phyloP scores from a whole-genome alignment of 371 early-diverging fungal species.

The Paraphysoderma sedebokerense region DNA sequence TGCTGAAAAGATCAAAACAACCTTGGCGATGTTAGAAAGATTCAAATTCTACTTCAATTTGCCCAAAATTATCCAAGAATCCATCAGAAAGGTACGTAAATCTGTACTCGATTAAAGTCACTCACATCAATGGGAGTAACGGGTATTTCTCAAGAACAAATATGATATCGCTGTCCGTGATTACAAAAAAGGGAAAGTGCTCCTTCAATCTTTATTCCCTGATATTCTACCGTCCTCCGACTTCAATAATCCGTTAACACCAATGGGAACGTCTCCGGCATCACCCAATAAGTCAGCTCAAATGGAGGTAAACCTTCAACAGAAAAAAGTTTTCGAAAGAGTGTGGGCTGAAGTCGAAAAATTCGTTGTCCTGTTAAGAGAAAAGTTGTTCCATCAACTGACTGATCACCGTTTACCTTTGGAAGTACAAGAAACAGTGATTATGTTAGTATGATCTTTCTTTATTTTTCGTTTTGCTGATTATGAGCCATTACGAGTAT shows the following conservation, averaged over 20 bases:
- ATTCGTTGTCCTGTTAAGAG: constrained; percentile 52
- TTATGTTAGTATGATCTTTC: constrained; percentile 36
- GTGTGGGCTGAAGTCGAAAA: constrained; percentile 85
- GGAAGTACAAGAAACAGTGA: constrained; percentile 78
- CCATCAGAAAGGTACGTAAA: constrained; percentile 42
- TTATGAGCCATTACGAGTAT: background rate
- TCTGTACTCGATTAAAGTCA: background rate
- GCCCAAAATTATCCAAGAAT: constrained; percentile 66
- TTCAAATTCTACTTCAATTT: constrained; percentile 90
- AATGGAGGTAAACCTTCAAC: too few species aligned
- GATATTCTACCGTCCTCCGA: background rate
- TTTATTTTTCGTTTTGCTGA: background rate
- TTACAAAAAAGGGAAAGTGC: constrained; percentile 69
- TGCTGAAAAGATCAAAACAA: constrained; percentile 76
- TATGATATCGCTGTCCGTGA: constrained; percentile 85
- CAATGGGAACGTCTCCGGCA: too few species aligned
- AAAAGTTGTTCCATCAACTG: constrained; percentile 51
- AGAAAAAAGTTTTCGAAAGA: constrained; percentile 73
- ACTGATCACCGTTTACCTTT: constrained; percentile 59
- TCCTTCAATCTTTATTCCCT: constrained; percentile 14
- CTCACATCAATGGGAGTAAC: too few species aligned
- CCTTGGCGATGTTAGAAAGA: constrained; percentile 70
- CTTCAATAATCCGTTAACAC: too few species aligned
- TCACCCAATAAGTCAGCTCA: too few species aligned
- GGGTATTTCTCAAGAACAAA: constrained; percentile 39